phyloP scores from a whole-genome alignment of 352 stramenopile species.

The Phytophthora hibernalis region DNA sequence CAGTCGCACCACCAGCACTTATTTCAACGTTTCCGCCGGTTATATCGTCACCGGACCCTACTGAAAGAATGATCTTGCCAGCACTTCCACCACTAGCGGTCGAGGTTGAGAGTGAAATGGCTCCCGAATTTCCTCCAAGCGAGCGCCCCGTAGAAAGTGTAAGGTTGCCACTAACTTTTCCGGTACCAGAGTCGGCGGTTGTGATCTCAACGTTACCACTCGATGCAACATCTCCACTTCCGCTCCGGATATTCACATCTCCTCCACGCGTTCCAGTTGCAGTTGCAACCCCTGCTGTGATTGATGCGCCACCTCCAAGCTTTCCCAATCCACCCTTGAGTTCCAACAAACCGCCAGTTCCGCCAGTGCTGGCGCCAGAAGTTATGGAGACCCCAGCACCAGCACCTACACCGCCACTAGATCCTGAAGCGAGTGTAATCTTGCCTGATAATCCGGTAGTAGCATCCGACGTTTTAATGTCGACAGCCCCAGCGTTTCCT shows the following conservation, averaged over 20 bases:
- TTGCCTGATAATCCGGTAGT: constrained; percentile 26
- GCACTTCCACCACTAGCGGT: constrained; percentile 19
- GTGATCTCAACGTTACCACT: constrained; percentile 36
- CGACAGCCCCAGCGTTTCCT: constrained; percentile 27
- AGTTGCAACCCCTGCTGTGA: constrained; percentile 18
- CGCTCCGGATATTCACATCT: constrained; percentile 27
- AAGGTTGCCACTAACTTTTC: constrained; percentile 28
- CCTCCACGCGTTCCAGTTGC: constrained; percentile 13
- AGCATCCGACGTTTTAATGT: constrained; percentile 25
- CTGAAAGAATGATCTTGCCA: constrained; percentile 34
- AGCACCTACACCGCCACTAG: constrained; percentile 3
- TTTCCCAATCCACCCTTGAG: constrained; percentile 25
- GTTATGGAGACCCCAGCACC: constrained; percentile 13
- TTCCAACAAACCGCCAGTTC: constrained; percentile 19
- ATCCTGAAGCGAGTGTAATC: constrained; percentile 20
- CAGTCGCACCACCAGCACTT: constrained; percentile 28
- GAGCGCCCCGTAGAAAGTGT: constrained; percentile 34
- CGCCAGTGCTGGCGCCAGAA: constrained; percentile 14
- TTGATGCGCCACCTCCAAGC: constrained; percentile 16
- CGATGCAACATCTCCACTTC: constrained; percentile 11
- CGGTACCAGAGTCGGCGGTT: constrained; percentile 23
- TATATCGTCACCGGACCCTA: constrained; percentile 19
- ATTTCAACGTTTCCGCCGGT: constrained; percentile 26
- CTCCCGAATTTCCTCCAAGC: constrained; percentile 33
- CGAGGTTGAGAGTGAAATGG: constrained; percentile 31